These are phyloP conservation scores for Psidium guajava DNA, from an alignment of 345 rosid genomes.

Conservation along the genomic window DNA sequence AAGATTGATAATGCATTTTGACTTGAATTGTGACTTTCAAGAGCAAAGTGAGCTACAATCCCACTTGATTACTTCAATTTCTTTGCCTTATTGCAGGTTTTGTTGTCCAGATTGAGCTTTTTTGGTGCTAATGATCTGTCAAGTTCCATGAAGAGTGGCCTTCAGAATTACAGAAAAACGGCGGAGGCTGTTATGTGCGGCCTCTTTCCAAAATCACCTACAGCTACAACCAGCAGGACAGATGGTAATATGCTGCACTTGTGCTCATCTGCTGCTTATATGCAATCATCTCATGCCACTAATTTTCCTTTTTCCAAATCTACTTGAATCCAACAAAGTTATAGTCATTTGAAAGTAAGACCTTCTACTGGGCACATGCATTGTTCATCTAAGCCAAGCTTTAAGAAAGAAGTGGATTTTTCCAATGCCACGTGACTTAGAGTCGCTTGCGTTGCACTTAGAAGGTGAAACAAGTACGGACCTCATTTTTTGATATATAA, in stretches of 20 bases:
- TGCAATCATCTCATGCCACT: not conserved
- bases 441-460: not conserved
- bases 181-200: conserved; percentile 96
- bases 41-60: not conserved
- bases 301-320: not conserved
- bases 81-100: conserved; percentile 37
- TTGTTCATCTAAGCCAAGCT: not conserved
- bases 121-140: conserved; percentile 48
- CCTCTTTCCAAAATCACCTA: conserved; percentile 77
- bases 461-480: not conserved
- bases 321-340: not conserved
- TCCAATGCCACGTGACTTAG: not conserved
- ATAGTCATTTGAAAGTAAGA: not conserved
- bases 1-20: not conserved
- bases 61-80: not conserved
- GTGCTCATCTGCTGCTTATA: not conserved
- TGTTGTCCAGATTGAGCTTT: conserved; percentile 73
- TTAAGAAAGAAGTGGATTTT: not conserved
- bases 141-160: conserved; percentile 42
- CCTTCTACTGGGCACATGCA: not conserved
- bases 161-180: conserved; percentile 53
- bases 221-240: conserved; percentile 77
- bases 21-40: not conserved
- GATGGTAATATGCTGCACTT: conserved; percentile 29
- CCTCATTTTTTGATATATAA: not conserved